These are phyloP conservation scores for Arthroderma sp. DNA, from an alignment of 2,329 filamentous ascomycete genomes.

Conservation along the genomic window DNA sequence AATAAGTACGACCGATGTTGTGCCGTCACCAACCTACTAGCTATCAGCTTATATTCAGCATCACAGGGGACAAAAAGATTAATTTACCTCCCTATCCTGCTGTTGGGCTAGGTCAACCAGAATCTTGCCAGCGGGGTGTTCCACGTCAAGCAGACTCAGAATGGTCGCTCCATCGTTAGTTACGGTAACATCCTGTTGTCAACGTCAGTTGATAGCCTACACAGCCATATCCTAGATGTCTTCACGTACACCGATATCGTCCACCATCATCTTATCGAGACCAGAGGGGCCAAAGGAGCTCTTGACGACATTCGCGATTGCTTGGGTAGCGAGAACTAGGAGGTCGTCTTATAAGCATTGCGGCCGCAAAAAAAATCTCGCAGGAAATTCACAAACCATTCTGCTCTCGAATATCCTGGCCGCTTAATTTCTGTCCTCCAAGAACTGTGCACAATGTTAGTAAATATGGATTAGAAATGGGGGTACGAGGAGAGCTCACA, in stretches of 20 bases:
- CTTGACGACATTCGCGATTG: conserved; percentile 97
- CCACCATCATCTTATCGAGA: conserved; percentile 99
- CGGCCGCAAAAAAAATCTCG: background rate
- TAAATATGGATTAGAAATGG: conserved; percentile 7
- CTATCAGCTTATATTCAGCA: background rate
- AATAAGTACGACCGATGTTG: conserved; percentile 93
- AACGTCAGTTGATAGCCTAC: conserved; percentile 10
- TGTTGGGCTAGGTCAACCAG: conserved; percentile 94
- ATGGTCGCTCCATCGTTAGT: conserved; percentile 99
- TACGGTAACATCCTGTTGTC: conserved; percentile 74
- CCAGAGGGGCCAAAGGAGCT: conserved; percentile 96
- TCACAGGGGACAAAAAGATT: background rate
- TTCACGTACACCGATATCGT: conserved; percentile 76
- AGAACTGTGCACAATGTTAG: conserved; percentile 49
- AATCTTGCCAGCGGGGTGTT: conserved; percentile 97
- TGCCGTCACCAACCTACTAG: conserved; percentile 73
- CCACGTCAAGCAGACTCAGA: conserved; percentile 84
- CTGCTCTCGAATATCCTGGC: conserved; percentile 90
- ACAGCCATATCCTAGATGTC: no score
- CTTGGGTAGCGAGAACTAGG: conserved; percentile 80
- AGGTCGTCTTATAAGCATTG: background rate
- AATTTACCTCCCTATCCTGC: conserved; percentile 73
- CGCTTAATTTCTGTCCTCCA: conserved; percentile 93
- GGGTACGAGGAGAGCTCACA: conserved; percentile 40
- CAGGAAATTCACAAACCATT: conserved; percentile 52